These are phyloP conservation scores for Chondrostereum purpureum DNA, from an alignment of 1,284 basidiomycete species.

Conservation along the genomic window DNA sequence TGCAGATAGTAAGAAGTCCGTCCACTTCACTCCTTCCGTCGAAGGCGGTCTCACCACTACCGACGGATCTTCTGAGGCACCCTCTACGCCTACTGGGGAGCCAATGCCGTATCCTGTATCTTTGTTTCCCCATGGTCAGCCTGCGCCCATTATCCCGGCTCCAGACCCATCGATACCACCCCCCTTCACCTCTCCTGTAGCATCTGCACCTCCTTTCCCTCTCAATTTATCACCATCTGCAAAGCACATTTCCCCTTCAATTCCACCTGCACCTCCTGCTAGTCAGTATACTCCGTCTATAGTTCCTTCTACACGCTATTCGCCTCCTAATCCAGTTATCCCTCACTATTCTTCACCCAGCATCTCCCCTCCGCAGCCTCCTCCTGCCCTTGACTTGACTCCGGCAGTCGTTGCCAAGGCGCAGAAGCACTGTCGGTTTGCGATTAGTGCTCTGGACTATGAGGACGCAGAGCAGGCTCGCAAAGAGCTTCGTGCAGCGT, in stretches of 20 bases:
- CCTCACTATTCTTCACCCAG: slow-evolving; percentile 13
- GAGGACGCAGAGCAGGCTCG: slow-evolving; percentile 83
- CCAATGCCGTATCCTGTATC: background rate
- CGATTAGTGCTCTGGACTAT: slow-evolving; percentile 88
- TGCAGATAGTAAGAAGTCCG: slow-evolving; percentile 28
- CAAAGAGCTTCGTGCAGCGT: slow-evolving; percentile 71
- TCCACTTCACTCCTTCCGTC: slow-evolving; percentile 42
- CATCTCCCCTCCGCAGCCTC: slow-evolving; percentile 12
- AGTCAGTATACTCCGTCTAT: slow-evolving; percentile 4
- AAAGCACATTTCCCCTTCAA: slow-evolving; percentile 15
- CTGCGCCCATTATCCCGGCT: slow-evolving; percentile 19
- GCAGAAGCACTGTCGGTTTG: slow-evolving; percentile 88
- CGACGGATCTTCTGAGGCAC: slow-evolving; percentile 24
- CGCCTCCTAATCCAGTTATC: slow-evolving; percentile 9
- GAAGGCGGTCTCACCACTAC: slow-evolving; percentile 24
- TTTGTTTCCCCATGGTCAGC: slow-evolving; percentile 8
- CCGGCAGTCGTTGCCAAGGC: slow-evolving; percentile 59
- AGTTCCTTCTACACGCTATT: slow-evolving; percentile 12
- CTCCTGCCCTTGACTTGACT: slow-evolving; percentile 45
- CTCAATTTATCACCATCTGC: slow-evolving; percentile 13
- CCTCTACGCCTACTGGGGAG: slow-evolving; percentile 16
- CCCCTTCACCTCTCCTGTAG: slow-evolving; percentile 8
- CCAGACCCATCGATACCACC: slow-evolving; percentile 1
- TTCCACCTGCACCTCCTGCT: slow-evolving; percentile 9
- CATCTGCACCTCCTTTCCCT: slow-evolving; percentile 13